These are phyloP conservation scores for Neltuma alba DNA, from an alignment of 306 rosid species.

Conservation along the genomic window DNA sequence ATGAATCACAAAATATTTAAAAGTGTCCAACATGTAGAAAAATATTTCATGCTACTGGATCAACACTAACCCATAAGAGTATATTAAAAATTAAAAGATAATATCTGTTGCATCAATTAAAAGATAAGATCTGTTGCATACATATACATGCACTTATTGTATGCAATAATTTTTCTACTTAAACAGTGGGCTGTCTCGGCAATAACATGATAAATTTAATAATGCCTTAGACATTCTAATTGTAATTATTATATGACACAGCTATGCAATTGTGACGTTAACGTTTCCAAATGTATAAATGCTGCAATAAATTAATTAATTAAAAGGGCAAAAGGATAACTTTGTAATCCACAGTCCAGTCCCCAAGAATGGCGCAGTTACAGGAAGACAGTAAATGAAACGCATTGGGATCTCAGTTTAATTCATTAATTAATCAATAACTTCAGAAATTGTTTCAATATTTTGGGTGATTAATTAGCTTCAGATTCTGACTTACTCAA, in stretches of 20 bases:
- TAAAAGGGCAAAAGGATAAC: constrained; percentile 19
- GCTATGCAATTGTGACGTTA: not conserved
- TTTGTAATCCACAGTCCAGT: constrained; percentile 39
- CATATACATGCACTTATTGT: not conserved
- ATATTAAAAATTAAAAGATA: no score
- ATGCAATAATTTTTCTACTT: not conserved
- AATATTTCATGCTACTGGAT: no score
- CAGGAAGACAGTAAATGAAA: constrained; percentile 43
- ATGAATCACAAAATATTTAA: no score
- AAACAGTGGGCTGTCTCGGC: not conserved
- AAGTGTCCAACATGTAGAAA: no score
- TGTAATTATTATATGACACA: not conserved
- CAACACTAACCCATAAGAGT: no score
- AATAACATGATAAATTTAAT: not conserved
- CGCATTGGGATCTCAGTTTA: constrained; percentile 47
- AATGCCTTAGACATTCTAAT: not conserved
- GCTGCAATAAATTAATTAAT: not conserved
- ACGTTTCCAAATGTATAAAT: not conserved
- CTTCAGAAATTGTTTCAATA: not conserved
- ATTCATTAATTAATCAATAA: not conserved
- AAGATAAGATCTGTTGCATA: not conserved
- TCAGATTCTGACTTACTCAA: constrained; percentile 38
- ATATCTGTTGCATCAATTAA: not conserved
- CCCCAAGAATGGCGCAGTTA: constrained; percentile 53
- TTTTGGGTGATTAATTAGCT: not conserved